Evolutionary conservation across 2,329 filamentous ascomycete genomes (phyloP).

Genomic region (Penicillium concentricum): DNA sequence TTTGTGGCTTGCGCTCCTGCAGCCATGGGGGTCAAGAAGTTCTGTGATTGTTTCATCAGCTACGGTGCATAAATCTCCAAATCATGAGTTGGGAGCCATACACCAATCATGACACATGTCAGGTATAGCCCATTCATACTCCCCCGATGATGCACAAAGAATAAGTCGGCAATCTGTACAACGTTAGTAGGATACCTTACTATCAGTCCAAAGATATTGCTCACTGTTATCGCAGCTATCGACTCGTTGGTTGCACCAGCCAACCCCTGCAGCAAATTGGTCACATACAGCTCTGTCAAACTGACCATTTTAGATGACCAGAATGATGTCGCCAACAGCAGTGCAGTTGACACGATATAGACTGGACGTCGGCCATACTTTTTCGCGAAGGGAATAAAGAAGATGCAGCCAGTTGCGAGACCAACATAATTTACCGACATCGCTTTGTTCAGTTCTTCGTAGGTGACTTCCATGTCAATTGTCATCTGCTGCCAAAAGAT

Average conservation of each 20-base stretch:
- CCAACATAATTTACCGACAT: constrained; percentile 49
- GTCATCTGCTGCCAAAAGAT: constrained; percentile 50
- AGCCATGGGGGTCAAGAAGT: constrained; percentile 36
- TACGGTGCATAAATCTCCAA: neutral
- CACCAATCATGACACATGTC: constrained; percentile 39
- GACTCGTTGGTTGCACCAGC: constrained; percentile 44
- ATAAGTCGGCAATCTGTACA: constrained; percentile 46
- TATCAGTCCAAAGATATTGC: constrained; percentile 33
- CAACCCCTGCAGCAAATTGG: constrained; percentile 44
- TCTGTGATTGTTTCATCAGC: constrained; percentile 14
- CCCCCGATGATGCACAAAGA: constrained; percentile 53
- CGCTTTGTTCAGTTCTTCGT: constrained; percentile 44
- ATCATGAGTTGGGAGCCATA: constrained; percentile 27
- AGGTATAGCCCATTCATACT: constrained; percentile 54
- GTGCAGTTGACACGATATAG: constrained; percentile 44
- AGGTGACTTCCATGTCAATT: constrained; percentile 45
- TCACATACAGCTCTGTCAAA: constrained; percentile 44
- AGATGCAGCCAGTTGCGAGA: constrained; percentile 44
- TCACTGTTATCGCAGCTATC: constrained; percentile 44
- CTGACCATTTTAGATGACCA: constrained; percentile 47
- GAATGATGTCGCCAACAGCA: constrained; percentile 39
- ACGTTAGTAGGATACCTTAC: neutral
- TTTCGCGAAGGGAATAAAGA: constrained; percentile 49
- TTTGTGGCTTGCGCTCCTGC: constrained; percentile 33
- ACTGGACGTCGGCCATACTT: constrained; percentile 49